Evolutionary conservation across 2,329 filamentous ascomycete species (phyloP).

Genomic region (Tolypocladium cylindrosporum): DNA sequence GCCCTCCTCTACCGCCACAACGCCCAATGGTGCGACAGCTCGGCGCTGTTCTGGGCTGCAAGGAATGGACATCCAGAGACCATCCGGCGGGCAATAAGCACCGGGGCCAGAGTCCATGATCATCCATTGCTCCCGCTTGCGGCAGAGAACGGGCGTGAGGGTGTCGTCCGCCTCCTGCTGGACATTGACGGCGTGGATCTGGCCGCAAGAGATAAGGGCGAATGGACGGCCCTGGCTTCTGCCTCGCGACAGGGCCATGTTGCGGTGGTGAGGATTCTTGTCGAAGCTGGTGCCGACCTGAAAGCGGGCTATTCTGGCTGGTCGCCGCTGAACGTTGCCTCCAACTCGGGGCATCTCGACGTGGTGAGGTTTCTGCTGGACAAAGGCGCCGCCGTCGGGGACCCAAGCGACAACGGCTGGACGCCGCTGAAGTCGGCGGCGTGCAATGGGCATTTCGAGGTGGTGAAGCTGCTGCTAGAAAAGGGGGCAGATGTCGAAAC

Average conservation of each 20-base stretch:
- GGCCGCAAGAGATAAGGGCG: background rate
- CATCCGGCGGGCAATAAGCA: slow-evolving; percentile 1
- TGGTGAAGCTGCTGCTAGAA: slow-evolving; percentile 4
- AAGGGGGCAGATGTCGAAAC: slow-evolving; percentile 5
- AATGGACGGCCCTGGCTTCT: slow-evolving; percentile 5
- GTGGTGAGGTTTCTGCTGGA: slow-evolving; percentile 3
- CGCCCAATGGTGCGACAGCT: background rate
- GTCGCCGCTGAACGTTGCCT: slow-evolving; percentile 6
- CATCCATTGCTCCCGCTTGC: slow-evolving; percentile 3
- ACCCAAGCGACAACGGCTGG: slow-evolving; percentile 3
- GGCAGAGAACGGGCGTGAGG: background rate
- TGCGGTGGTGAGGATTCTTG: slow-evolving; percentile 3
- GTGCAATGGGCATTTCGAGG: slow-evolving; percentile 1
- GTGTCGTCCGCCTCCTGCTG: slow-evolving; percentile 2
- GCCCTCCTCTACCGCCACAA: slow-evolving; percentile 3
- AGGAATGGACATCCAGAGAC: slow-evolving; percentile 1
- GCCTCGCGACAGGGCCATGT: slow-evolving; percentile 4
- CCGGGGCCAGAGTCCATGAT: slow-evolving; percentile 1
- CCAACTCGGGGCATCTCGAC: slow-evolving; percentile 5
- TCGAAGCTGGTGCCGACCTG: slow-evolving; percentile 2
- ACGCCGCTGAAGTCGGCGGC: slow-evolving; percentile 7
- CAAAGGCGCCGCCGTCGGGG: slow-evolving; percentile 1
- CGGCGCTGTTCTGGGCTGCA: slow-evolving; percentile 4
- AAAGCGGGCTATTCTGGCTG: slow-evolving; percentile 4
- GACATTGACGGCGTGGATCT: background rate